These are phyloP conservation scores for Hericium alpestre DNA, from an alignment of 768 basidiomycete species.

Conservation along the genomic window DNA sequence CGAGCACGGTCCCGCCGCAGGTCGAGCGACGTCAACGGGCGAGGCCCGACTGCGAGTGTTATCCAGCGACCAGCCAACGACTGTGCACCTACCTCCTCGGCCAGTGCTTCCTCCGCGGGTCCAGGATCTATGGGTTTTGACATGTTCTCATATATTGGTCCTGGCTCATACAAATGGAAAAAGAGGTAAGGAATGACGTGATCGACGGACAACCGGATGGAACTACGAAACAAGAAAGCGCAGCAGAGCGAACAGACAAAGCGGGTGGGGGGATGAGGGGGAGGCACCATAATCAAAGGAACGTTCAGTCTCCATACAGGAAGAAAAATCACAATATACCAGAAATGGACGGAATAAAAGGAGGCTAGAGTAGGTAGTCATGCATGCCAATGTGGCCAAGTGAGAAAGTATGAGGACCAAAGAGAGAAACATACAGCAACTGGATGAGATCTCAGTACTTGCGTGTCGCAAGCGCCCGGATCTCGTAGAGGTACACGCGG, in stretches of 20 bases:
- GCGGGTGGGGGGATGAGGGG: not conserved
- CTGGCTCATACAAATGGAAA: not conserved
- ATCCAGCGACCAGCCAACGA: too few species aligned
- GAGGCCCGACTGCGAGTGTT: too few species aligned
- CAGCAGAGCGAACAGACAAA: not conserved
- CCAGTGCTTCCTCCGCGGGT: too few species aligned
- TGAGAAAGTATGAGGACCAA: slow-evolving; percentile 1
- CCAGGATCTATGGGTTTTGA: not conserved
- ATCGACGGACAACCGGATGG: not conserved
- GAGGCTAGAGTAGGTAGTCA: slow-evolving; percentile 2
- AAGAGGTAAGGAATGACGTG: slow-evolving; percentile 1
- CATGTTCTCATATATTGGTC: slow-evolving; percentile 1
- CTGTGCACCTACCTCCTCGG: too few species aligned
- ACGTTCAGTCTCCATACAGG: not conserved
- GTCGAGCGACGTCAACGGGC: too few species aligned
- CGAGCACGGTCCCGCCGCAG: too few species aligned
- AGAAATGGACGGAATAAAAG: not conserved
- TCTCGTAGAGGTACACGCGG: slow-evolving; percentile 65
- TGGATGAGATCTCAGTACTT: slow-evolving; percentile 34
- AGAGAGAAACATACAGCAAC: not conserved
- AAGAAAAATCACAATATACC: not conserved
- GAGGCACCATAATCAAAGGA: not conserved
- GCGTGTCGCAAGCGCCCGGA: slow-evolving; percentile 77
- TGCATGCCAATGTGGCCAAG: not conserved
- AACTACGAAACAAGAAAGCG: not conserved